These are phyloP conservation scores for Picocystis sp. DNA, from an alignment of 163 green algal species.

Conservation along the genomic window DNA sequence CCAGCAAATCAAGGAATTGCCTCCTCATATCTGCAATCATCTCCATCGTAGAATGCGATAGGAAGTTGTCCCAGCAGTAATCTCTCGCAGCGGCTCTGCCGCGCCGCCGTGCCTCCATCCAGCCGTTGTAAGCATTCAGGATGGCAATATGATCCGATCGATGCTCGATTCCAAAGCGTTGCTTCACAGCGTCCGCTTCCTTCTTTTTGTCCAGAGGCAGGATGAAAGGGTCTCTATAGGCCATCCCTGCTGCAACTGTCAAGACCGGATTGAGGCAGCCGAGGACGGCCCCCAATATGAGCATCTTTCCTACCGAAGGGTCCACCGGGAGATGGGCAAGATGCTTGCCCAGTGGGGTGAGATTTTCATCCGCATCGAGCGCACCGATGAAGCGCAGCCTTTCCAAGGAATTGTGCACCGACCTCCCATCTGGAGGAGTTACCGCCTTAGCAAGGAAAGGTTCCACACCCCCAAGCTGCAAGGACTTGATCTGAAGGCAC, in stretches of 20 bases:
- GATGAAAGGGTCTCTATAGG: conserved; percentile 17
- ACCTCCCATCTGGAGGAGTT: conserved; percentile 11
- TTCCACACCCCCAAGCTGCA: conserved; percentile 13
- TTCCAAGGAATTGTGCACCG: conserved; percentile 18
- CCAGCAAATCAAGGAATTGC: conserved; percentile 26
- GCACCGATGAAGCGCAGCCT: conserved; percentile 17
- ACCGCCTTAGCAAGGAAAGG: conserved; percentile 10
- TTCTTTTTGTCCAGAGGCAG: conserved; percentile 13
- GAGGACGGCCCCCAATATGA: conserved; percentile 22
- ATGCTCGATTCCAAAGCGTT: background rate
- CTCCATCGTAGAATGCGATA: conserved; percentile 14
- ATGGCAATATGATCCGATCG: conserved; percentile 10
- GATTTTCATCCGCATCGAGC: conserved; percentile 21
- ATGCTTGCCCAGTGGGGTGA: conserved; percentile 21
- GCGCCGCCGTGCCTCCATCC: conserved; percentile 2
- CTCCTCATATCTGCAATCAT: conserved; percentile 23
- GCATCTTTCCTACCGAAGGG: conserved; percentile 29
- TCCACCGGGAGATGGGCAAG: conserved; percentile 24
- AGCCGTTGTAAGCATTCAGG: conserved; percentile 12
- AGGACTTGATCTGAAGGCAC: conserved; percentile 28
- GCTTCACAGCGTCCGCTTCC: conserved; percentile 3
- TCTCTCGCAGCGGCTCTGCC: conserved; percentile 9
- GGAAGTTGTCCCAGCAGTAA: conserved; percentile 23
- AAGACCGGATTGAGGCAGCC: conserved; percentile 12
- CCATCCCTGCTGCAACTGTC: conserved; percentile 20